Percentiles rank a stretch among this genome's conserved stretches.
phyloP scores from a whole-genome alignment of 2,329 filamentous ascomycete species.

The Thermothelomyces thermophilus region DNA sequence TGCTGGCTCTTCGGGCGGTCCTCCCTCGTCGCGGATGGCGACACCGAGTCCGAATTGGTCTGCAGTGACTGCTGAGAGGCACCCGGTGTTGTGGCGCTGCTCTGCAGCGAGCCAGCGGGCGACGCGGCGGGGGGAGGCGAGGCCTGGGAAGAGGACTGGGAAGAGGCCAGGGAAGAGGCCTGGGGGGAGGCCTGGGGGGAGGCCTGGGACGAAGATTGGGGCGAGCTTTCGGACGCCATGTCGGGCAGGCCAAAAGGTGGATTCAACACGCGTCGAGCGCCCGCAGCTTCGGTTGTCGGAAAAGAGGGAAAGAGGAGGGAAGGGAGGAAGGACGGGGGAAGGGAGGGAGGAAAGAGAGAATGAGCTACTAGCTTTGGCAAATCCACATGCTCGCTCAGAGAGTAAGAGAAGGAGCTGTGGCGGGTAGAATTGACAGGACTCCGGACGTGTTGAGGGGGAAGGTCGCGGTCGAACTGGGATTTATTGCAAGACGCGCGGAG shows the following conservation, averaged over 20 bases:
- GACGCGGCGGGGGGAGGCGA: background rate
- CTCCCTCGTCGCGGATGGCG: slow-evolving; percentile 21
- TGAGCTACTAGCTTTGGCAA: background rate
- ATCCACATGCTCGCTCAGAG: background rate
- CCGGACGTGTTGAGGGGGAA: background rate
- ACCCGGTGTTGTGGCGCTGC: background rate
- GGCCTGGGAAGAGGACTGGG: background rate
- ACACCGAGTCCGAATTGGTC: background rate
- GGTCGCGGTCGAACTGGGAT: background rate
- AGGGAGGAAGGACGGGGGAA: background rate
- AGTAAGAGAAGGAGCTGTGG: background rate
- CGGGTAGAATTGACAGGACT: background rate
- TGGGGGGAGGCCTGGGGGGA: background rate
- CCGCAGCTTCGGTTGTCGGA: background rate
- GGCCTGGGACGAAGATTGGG: too few species aligned
- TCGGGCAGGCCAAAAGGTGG: background rate
- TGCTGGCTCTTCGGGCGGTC: slow-evolving; percentile 51
- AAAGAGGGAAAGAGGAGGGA: background rate
- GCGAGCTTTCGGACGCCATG: slow-evolving; percentile 2
- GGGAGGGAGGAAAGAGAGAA: background rate
- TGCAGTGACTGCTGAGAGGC: background rate
- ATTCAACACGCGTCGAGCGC: background rate
- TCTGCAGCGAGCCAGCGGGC: background rate
- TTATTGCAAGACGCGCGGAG: background rate
- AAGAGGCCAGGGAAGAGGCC: background rate